Percentiles rank a stretch among this genome's conserved stretches.
phyloP scores from a whole-genome alignment of 495 filamentous ascomycete genomes.

The Aspergillus nidulans region DNA sequence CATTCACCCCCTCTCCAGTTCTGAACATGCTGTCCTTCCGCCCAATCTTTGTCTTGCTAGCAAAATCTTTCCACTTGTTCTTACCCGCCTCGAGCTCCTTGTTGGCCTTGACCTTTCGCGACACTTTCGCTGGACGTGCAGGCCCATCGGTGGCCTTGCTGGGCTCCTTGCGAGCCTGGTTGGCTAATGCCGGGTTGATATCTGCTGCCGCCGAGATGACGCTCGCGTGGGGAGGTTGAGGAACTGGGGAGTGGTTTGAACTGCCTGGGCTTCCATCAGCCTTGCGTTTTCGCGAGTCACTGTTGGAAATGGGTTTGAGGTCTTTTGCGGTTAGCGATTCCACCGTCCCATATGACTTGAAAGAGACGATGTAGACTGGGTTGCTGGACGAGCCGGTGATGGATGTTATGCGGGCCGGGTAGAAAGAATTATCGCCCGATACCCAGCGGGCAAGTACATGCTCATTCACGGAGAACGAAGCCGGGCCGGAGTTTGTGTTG shows the following conservation, averaged over 20 bases:
- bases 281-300: slow-evolving; percentile 78
- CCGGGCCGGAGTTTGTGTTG: slow-evolving; percentile 38
- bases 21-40: slow-evolving; percentile 99
- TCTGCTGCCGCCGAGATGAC: slow-evolving; percentile 87
- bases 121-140: slow-evolving; percentile 57
- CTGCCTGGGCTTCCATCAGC: slow-evolving; percentile 70
- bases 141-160: slow-evolving; percentile 65
- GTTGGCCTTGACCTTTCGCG: slow-evolving; percentile 83
- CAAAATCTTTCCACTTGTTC: slow-evolving; percentile 92
- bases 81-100: slow-evolving; percentile 87
- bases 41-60: slow-evolving; percentile 69
- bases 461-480: slow-evolving; percentile 81
- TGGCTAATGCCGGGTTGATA: slow-evolving; percentile 74
- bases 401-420: slow-evolving; percentile 86
- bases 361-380: slow-evolving; percentile 89
- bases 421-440: slow-evolving; percentile 84
- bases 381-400: slow-evolving; percentile 85
- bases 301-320: slow-evolving; percentile 66
- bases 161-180: slow-evolving; percentile 62
- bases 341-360: slow-evolving; percentile 78
- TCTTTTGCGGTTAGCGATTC: slow-evolving; percentile 83
- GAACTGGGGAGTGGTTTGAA: slow-evolving; percentile 43
- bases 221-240: slow-evolving; percentile 40
- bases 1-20: slow-evolving; percentile 78
- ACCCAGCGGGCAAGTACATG: slow-evolving; percentile 85